Conservation (phyloP, 352 stramenopile species). For the Aphanomyces cochlioides region DNA sequence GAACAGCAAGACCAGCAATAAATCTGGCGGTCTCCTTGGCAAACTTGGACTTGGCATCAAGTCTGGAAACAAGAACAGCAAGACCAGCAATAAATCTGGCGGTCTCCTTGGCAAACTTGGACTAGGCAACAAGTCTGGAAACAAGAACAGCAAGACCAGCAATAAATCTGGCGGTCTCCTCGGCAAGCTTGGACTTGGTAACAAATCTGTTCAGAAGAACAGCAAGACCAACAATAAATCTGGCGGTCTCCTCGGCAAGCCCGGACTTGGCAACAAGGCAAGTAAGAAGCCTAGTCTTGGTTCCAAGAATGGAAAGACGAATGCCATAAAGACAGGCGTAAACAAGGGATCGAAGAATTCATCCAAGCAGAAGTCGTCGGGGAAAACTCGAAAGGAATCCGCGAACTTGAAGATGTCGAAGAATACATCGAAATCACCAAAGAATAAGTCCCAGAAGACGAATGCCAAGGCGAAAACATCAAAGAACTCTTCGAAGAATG, state of each 20-base stretch:
- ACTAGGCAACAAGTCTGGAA: too few species aligned
- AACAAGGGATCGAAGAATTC: neutral
- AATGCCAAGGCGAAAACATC: neutral
- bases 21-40: too few species aligned
- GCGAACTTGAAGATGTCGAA: neutral
- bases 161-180: too few species aligned
- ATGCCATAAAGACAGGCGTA: neutral
- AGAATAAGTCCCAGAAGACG: neutral
- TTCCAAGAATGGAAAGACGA: neutral
- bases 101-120: too few species aligned
- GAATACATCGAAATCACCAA: neutral
- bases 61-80: too few species aligned
- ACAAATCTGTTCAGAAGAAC: too few species aligned
- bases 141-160: too few species aligned
- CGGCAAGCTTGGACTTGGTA: too few species aligned
- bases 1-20: too few species aligned
- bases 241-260: neutral
- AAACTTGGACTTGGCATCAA: too few species aligned
- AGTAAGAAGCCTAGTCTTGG: neutral
- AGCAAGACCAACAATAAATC: neutral
- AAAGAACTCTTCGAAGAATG: neutral
- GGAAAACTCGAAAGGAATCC: too few species aligned
- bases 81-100: too few species aligned
- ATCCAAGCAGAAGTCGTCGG: neutral
- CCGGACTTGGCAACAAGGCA: neutral